These are phyloP conservation scores for Globisporangium lucens DNA, from an alignment of 352 stramenopile genomes.

Conservation along the genomic window DNA sequence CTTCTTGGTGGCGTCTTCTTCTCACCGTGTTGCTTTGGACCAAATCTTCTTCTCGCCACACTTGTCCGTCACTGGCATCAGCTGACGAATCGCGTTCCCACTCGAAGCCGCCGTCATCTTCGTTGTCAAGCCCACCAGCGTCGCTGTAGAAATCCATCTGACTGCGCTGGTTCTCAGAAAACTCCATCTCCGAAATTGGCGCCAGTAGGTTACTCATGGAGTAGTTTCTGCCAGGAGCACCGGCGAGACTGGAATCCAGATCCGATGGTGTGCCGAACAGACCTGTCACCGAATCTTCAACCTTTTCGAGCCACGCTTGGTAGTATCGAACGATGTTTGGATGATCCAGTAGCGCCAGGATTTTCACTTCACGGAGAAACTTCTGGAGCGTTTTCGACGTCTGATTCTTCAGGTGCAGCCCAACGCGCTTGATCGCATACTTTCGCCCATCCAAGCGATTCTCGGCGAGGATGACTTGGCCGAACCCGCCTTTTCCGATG, in stretches of 20 bases:
- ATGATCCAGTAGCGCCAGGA: conserved; percentile 90
- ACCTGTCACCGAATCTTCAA: conserved; percentile 45
- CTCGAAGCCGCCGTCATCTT: conserved; percentile 70
- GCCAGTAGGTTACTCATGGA: conserved; percentile 73
- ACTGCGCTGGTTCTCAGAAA: conserved; percentile 49
- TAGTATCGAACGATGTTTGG: conserved; percentile 94
- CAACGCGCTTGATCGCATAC: conserved; percentile 92
- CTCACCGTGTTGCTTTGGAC: conserved; percentile 19
- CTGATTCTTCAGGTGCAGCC: conserved; percentile 79
- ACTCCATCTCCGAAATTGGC: conserved; percentile 64
- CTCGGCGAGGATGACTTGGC: conserved; percentile 92
- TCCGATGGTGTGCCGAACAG: conserved; percentile 22
- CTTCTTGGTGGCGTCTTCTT: conserved; percentile 6
- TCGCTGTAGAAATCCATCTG: conserved; percentile 48
- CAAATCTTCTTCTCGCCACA: conserved; percentile 66
- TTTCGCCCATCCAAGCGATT: conserved; percentile 93
- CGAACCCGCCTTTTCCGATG: conserved; percentile 92
- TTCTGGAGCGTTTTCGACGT: conserved; percentile 91
- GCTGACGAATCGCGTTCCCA: conserved; percentile 67
- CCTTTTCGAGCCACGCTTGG: conserved; percentile 87
- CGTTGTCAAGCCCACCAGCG: conserved; percentile 33
- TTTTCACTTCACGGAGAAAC: conserved; percentile 92
- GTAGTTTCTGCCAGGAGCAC: conserved; percentile 43
- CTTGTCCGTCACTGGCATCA: conserved; percentile 29
- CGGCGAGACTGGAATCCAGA: conserved; percentile 34